Base-by-base conservation (phyloP, 805 yeast species). In the Candida methanosorbosa region DNA sequence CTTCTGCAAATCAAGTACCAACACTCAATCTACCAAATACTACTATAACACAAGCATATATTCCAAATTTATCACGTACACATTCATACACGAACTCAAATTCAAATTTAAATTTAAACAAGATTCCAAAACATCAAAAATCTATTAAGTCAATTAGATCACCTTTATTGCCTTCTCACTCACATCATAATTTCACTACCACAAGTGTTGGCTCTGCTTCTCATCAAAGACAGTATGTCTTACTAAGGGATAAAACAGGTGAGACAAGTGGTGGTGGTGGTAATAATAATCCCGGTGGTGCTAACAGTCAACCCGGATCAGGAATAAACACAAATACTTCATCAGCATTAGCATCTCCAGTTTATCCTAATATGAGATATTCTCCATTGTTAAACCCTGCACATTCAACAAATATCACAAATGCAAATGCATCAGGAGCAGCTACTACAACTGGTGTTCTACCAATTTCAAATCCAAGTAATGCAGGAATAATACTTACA, bases 211-310 rank as follows among this genome's bases (percentile, higher is more conserved):
- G 50, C 9, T 42, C 48, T 13, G 44, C 48, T 4, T 42, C 46
- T 9, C 60, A 56, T 37, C 61, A 53, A 18, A 40, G 60, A 37
- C 59, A 56, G 30, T 56, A 49, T 23, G 50, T 54, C 13, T 33
- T 56, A 4, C 34, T 56, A 18, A 41, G 59, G 29, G 60, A 56
- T 27, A 56, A 53, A 30, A 20, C 18, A 6, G 25, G 18, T 18
- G 4, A n/a, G n/a, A n/a, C n/a, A n/a, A n/a, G 11, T 21, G 23
- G 11, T 21, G 11, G 23, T 11, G 23, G 23, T 11, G 11, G 8
- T 21, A 21, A 8, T 11, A 21, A 11, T 11, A 21, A 9, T 21
- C 23, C 23, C 8, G 23, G 23, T 9, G 23, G 23, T 21, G 23
- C 23, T 9, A 21, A 21, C 11, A 21, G 11, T n/a, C n/a, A n/a